These are phyloP conservation scores for Syzygium aromaticum DNA, from an alignment of 345 rosid species.

Conservation along the genomic window DNA sequence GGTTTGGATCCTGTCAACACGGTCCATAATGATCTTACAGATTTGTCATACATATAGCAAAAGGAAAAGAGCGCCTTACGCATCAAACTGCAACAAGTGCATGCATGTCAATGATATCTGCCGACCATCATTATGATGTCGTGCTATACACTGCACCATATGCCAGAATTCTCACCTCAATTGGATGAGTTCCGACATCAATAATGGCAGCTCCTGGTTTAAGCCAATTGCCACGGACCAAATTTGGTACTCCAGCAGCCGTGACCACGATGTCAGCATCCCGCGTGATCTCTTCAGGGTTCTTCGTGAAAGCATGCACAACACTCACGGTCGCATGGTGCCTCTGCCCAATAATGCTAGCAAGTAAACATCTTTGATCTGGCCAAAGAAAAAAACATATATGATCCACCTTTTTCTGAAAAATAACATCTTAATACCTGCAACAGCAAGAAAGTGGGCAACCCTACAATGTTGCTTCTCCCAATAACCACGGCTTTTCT, in stretches of 20 bases:
- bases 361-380: not conserved
- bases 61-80: not conserved
- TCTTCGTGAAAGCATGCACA: slow-evolving; percentile 60
- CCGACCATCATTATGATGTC: not conserved
- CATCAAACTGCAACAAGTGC: not conserved
- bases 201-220: slow-evolving; percentile 81
- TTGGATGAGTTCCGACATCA: slow-evolving; percentile 78
- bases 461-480: slow-evolving; percentile 88
- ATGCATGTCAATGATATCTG: not conserved
- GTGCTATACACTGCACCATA: not conserved
- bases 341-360: slow-evolving; percentile 48
- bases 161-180: slow-evolving; percentile 42
- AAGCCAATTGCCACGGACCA: slow-evolving; percentile 77
- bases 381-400: not conserved
- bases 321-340: slow-evolving; percentile 83
- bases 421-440: slow-evolving; percentile 41
- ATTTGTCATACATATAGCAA: not conserved
- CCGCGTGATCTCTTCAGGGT: slow-evolving; percentile 55
- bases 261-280: slow-evolving; percentile 79
- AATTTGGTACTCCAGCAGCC: slow-evolving; percentile 80
- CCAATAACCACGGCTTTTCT: slow-evolving; percentile 84
- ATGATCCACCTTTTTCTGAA: not conserved
- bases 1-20: slow-evolving; percentile 51
- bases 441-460: slow-evolving; percentile 71
- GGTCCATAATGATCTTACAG: not conserved